These are phyloP conservation scores for Diutina siamensis DNA, from an alignment of 1,139 yeast species.

Conservation along the genomic window DNA sequence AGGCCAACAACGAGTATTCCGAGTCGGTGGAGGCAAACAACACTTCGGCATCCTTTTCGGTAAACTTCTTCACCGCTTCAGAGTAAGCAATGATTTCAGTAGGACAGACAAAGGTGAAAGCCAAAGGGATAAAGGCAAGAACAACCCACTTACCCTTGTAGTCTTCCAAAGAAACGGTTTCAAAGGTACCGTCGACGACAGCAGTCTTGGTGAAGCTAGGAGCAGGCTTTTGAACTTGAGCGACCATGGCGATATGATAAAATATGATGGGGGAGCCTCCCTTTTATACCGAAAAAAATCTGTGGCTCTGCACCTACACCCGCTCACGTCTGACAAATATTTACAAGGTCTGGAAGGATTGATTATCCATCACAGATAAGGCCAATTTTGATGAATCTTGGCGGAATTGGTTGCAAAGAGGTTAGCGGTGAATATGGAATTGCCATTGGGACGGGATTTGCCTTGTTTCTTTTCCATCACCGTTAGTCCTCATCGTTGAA, in stretches of 20 bases:
- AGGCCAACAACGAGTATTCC: constrained; percentile 91
- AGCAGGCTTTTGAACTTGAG: constrained; percentile 87
- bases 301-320: constrained; percentile 3
- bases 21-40: constrained; percentile 97
- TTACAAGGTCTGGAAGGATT: constrained; percentile 1
- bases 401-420: background rate
- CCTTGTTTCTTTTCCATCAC: too few species aligned
- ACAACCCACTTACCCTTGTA: constrained; percentile 97
- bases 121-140: constrained; percentile 94
- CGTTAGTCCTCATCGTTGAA: too few species aligned
- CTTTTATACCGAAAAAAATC: constrained; percentile 1
- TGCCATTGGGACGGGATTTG: too few species aligned
- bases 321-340: background rate
- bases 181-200: constrained; percentile 90
- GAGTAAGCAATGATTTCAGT: constrained; percentile 98
- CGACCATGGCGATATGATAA: constrained; percentile 45
- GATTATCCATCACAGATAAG: background rate
- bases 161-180: constrained; percentile 86
- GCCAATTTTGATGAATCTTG: background rate
- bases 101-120: constrained; percentile 98
- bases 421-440: too few species aligned
- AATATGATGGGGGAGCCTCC: background rate
- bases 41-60: constrained; percentile 78
- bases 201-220: constrained; percentile 95
- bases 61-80: constrained; percentile 82